phyloP scores from a whole-genome alignment of 768 basidiomycete species.

The Mycena sanguinolenta region DNA sequence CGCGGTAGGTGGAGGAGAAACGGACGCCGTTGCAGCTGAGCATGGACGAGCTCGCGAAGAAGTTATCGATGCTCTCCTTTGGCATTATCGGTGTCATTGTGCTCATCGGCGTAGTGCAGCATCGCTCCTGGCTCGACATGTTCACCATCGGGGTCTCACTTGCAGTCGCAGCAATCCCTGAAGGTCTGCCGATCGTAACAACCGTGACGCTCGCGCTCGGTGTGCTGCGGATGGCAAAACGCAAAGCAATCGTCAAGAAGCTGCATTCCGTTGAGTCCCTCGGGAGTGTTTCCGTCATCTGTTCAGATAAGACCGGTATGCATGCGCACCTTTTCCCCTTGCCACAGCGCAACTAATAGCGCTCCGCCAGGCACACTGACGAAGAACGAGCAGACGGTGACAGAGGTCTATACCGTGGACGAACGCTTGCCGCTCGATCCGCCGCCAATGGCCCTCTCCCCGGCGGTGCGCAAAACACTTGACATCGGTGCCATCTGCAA shows the following conservation, averaged over 20 bases:
- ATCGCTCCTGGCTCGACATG: constrained; percentile 95
- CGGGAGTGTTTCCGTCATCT: constrained; percentile 96
- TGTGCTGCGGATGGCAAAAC: constrained; percentile 92
- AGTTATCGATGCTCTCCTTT: constrained; percentile 91
- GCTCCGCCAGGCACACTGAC: constrained; percentile 83
- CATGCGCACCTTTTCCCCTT: not conserved
- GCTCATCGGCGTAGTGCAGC: constrained; percentile 88
- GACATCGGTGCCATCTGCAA: constrained; percentile 93
- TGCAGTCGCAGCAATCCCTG: constrained; percentile 98
- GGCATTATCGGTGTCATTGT: constrained; percentile 96
- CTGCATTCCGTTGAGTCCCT: constrained; percentile 94
- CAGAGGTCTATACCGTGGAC: constrained; percentile 89
- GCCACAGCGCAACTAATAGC: not conserved
- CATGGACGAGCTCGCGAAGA: constrained; percentile 97
- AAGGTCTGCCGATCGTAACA: constrained; percentile 96
- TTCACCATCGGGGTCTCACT: constrained; percentile 99
- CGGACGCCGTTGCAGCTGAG: constrained; percentile 92
- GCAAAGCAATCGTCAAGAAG: constrained; percentile 98
- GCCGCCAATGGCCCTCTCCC: constrained; percentile 62
- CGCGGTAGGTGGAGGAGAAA: constrained; percentile 77
- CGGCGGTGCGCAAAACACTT: constrained; percentile 80
- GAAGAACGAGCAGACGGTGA: constrained; percentile 96
- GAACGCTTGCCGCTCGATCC: constrained; percentile 80
- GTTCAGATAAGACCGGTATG: constrained; percentile 95
- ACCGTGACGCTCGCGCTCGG: constrained; percentile 97